A percentile compares a stretch with the other conserved stretches of the same genome.
Conservation (phyloP, 345 rosid species). For the Citropsis articulata region DNA sequence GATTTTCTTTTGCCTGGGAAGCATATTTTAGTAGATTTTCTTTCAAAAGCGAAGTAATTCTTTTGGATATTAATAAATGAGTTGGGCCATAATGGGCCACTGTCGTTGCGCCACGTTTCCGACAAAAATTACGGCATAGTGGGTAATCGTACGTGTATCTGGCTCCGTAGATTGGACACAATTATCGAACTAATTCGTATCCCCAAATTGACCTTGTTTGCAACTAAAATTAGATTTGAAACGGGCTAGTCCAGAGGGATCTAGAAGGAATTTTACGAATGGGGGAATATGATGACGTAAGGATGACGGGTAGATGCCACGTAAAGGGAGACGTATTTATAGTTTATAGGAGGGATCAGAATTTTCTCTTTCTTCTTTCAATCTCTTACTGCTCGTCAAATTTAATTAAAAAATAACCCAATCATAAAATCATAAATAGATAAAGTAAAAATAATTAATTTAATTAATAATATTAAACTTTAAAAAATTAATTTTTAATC, state of each 20-base stretch:
- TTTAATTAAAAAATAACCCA: no score
- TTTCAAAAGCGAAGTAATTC: no score
- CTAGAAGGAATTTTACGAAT: not conserved
- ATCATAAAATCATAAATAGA: no score
- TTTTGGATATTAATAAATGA: conserved; percentile 2
- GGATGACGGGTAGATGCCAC: conserved; percentile 14
- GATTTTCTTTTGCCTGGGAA: no score
- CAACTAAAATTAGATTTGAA: not conserved
- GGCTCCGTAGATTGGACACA: not conserved
- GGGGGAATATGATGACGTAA: not conserved
- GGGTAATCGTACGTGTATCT: not conserved
- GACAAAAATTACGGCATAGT: not conserved
- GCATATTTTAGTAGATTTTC: no score
- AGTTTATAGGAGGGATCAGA: no score
- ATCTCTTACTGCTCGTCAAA: no score
- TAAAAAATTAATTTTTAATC: no score
- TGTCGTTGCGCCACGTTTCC: conserved; percentile 14
- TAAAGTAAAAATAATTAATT: no score
- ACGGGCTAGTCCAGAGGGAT: not conserved
- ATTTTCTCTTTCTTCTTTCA: no score
- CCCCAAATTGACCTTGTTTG: not conserved
- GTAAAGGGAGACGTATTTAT: not conserved
- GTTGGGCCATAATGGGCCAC: not conserved
- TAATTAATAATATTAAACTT: no score
- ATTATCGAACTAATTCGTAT: not conserved